phyloP scores from a whole-genome alignment of 345 rosid species.

The Psidium guajava region DNA sequence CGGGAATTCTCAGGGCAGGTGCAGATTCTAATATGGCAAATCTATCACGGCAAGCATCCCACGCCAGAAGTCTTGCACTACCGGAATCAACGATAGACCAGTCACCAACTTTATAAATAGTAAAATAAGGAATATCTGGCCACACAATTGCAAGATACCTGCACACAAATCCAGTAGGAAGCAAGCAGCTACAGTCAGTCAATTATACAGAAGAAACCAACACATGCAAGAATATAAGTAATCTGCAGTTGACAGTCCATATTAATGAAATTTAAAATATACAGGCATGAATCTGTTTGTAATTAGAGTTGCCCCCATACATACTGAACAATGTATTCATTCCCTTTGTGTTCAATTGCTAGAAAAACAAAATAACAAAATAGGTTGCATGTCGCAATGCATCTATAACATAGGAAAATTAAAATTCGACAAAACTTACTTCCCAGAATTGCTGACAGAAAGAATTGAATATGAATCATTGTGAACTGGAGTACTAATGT shows the following conservation, averaged over 20 bases:
- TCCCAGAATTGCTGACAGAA: constrained; percentile 94
- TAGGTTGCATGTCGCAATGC: not conserved
- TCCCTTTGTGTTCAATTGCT: not conserved
- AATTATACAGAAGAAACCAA: not conserved
- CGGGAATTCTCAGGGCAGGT: constrained; percentile 73
- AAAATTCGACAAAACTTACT: constrained; percentile 41
- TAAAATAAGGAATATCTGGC: constrained; percentile 96
- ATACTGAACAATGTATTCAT: not conserved
- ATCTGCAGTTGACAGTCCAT: not conserved
- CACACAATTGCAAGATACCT: constrained; percentile 94
- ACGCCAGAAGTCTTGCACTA: constrained; percentile 89
- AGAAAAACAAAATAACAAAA: not conserved
- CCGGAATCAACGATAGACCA: constrained; percentile 98
- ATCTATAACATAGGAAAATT: not conserved
- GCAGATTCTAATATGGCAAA: constrained; percentile 88
- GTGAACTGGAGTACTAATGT: constrained; percentile 88
- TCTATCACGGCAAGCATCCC: constrained; percentile 95
- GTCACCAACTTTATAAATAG: constrained; percentile 87
- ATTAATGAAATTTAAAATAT: not conserved
- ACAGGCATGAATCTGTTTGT: not conserved
- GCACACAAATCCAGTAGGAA: constrained; percentile 21
- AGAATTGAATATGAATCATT: constrained; percentile 95
- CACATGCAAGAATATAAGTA: not conserved
- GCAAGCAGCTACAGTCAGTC: not conserved
- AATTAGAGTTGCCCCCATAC: not conserved